phyloP scores from a whole-genome alignment of 169 alveolate genomes.

The Cryptosporidium bovis region DNA sequence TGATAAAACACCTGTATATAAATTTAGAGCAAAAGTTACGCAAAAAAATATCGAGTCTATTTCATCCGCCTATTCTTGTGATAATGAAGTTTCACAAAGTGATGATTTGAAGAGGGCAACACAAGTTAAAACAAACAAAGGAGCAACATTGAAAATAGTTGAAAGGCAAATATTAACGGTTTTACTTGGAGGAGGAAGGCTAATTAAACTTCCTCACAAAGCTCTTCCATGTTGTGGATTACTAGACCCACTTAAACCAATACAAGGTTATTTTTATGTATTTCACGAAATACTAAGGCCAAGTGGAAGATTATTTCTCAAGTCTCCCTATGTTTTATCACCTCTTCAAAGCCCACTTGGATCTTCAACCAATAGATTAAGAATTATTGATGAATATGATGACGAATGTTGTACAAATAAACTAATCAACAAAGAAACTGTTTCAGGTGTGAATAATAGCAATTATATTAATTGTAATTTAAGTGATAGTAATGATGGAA shows the following conservation, averaged over 20 bases:
- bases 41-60: neutral
- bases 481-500: neutral
- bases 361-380: constrained; percentile 8
- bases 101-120: neutral
- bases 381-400: neutral
- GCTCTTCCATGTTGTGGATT: constrained; percentile 72
- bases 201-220: constrained; percentile 38
- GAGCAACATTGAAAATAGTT: constrained; percentile 43
- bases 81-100: neutral
- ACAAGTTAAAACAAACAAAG: constrained; percentile 27
- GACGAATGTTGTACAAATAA: neutral
- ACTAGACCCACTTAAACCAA: constrained; percentile 55
- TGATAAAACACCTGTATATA: neutral
- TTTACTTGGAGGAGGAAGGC: constrained; percentile 64
- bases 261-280: constrained; percentile 69
- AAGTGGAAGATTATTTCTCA: constrained; percentile 64
- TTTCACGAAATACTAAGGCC: constrained; percentile 71
- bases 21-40: neutral
- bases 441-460: neutral
- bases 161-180: constrained; percentile 70
- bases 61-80: neutral
- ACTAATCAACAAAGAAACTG: neutral
- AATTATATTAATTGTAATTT: neutral
- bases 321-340: constrained; percentile 44
- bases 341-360: constrained; percentile 71